Base-by-base conservation (phyloP, 2,329 filamentous ascomycete species). In the Stagonosporopsis cucurbitacearum region DNA sequence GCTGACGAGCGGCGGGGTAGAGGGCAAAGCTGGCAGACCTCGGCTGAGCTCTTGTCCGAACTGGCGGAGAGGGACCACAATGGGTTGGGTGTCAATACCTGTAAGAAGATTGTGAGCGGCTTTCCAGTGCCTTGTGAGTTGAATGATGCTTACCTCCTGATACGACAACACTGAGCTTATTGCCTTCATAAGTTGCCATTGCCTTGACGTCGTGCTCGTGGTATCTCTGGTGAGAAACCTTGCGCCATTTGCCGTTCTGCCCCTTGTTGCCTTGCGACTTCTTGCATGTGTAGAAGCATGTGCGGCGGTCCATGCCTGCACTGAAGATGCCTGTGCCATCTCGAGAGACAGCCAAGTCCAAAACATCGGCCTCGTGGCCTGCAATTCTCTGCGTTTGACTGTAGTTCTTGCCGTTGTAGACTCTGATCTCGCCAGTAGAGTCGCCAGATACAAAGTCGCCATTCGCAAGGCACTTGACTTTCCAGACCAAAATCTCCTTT, bases 151-250 rank as follows among this genome's bases (percentile, higher is more conserved):
- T 80, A 91, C 92, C 95, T 84, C 95, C 95, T 60, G 94, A 96
- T 15, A 96, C 90, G 11, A 96, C 82, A 51, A 98, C 87, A 69
- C 92, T 98, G 70, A 96, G 85, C 45, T 86, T 86, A 46, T 85
- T 87, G 48, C 88, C 88, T 75, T 99, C 95, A 62, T 94, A 98
- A 0, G 91, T 88, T 30, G 92, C 90, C 86, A 98, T 91, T 1
- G 92, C 86, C 79, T 98, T 98, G 68, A 98, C 92, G 78, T 99
- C 95, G 75, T 98, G 93, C 41, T 89, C 86, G 72, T 99, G 95
- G 71, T 94, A 93, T 70, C 92, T 84, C 63, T 91, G 85, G 71
- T 96, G 92, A 75, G 87, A 90, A n/a, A 91, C 83, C 75, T 95
- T 94, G 55, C 85, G 85, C 95, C 95, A 99, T 23, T 69, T 69